phyloP scores from a whole-genome alignment of 352 stramenopile species.

The Pythium chondricola region DNA sequence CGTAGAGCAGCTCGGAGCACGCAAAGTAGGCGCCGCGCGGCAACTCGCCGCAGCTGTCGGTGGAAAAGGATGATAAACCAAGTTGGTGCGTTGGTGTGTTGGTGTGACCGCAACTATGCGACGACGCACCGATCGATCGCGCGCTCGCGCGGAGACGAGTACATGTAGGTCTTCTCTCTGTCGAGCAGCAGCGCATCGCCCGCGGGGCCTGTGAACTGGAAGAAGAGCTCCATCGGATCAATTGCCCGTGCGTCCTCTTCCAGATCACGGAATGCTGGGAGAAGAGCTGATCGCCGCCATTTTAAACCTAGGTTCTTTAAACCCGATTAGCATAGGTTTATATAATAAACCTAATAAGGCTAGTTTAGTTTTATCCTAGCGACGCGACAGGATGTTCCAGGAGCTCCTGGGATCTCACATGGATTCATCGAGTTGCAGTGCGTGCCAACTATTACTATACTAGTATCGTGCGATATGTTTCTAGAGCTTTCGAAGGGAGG shows the following conservation, averaged over 20 bases:
- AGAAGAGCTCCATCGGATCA: slow-evolving; percentile 61
- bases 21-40: slow-evolving; percentile 61
- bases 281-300: too few species aligned
- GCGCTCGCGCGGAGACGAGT: slow-evolving; percentile 50
- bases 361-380: too few species aligned
- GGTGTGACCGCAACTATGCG: neutral
- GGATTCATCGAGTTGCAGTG: too few species aligned
- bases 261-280: neutral
- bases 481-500: too few species aligned
- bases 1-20: slow-evolving; percentile 42
- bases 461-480: too few species aligned
- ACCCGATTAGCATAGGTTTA: too few species aligned
- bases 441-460: too few species aligned
- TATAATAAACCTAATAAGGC: too few species aligned
- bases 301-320: too few species aligned
- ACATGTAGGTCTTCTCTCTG: slow-evolving; percentile 51
- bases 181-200: slow-evolving; percentile 22
- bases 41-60: slow-evolving; percentile 47
- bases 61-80: neutral
- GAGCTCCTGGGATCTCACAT: too few species aligned
- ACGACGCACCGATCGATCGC: slow-evolving; percentile 41
- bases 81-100: neutral
- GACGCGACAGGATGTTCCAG: too few species aligned
- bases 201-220: slow-evolving; percentile 52
- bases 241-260: neutral